A percentile compares a stretch with the other conserved stretches of the same genome.
Evolutionary conservation across 768 basidiomycete species (phyloP).

Genomic region (Suillus americanus): DNA sequence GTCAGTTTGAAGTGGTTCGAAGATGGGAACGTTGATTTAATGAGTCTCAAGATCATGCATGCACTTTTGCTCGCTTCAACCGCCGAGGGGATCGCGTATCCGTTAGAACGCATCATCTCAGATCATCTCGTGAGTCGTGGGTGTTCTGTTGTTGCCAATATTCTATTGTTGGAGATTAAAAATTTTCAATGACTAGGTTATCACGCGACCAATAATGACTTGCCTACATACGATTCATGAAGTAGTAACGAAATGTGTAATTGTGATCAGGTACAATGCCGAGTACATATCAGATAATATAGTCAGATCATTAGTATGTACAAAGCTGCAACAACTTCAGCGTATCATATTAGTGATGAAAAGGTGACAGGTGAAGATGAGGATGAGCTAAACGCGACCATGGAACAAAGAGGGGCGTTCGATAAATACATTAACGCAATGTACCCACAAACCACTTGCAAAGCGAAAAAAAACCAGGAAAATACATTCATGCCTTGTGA

Average conservation of each 20-base stretch:
- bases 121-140: not conserved
- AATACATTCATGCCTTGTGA: conserved; percentile 13
- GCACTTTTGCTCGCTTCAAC: not conserved
- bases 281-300: not conserved
- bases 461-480: not conserved
- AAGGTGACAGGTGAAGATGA: not conserved
- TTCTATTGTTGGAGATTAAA: conserved; percentile 6
- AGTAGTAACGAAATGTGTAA: not conserved
- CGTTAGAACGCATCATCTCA: conserved; percentile 1
- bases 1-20: not conserved
- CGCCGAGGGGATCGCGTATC: not conserved
- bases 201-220: not conserved
- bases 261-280: conserved; percentile 7
- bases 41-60: not conserved
- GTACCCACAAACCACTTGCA: conserved; percentile 6
- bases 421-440: conserved; percentile 18
- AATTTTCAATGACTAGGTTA: not conserved
- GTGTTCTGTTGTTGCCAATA: conserved; percentile 2
- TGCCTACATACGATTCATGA: not conserved
- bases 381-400: conserved; percentile 1
- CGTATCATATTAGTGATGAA: not conserved
- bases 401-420: conserved; percentile 7
- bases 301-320: conserved; percentile 7
- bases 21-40: not conserved
- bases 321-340: conserved; percentile 6